A percentile compares a stretch with the other conserved stretches of the same genome.
Conservation (phyloP, 176 grass and related monocot species). For the Oryza brachyantha region DNA sequence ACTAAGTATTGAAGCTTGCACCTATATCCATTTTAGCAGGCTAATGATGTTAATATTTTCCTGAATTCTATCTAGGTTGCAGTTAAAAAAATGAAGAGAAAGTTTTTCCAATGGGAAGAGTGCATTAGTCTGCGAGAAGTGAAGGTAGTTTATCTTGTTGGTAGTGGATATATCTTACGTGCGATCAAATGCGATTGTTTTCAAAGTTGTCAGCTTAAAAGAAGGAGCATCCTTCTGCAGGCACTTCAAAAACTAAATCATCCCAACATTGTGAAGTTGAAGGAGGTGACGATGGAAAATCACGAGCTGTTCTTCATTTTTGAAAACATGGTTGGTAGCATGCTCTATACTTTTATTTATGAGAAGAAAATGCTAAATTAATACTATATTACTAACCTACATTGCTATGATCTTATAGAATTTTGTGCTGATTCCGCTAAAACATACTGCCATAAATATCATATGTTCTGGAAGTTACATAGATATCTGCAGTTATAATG, state of each 20-base stretch:
- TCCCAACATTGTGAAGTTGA: conserved; percentile 78
- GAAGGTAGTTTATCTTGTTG: conserved; percentile 51
- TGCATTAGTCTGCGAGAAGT: conserved; percentile 78
- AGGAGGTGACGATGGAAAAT: conserved; percentile 82
- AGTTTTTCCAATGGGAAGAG: conserved; percentile 79
- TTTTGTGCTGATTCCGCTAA: not conserved
- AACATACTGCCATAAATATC: not conserved
- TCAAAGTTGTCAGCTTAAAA: conserved; percentile 12
- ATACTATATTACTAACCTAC: not conserved
- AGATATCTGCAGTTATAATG: not conserved
- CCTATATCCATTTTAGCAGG: not conserved
- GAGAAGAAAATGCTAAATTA: not conserved
- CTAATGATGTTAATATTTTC: not conserved
- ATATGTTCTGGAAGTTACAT: not conserved
- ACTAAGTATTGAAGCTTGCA: not conserved
- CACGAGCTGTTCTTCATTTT: conserved; percentile 93
- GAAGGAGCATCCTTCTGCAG: conserved; percentile 42
- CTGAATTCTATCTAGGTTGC: conserved; percentile 57
- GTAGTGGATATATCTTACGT: not conserved
- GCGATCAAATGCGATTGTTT: not conserved
- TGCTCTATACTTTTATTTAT: not conserved
- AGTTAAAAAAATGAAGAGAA: conserved; percentile 98
- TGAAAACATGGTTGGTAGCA: conserved; percentile 75
- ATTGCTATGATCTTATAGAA: not conserved
- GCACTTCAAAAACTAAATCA: conserved; percentile 78